A percentile compares a stretch with the other conserved stretches of the same genome.
phyloP scores from a whole-genome alignment of 2,329 filamentous ascomycete genomes.

The Daldinia sp. region DNA sequence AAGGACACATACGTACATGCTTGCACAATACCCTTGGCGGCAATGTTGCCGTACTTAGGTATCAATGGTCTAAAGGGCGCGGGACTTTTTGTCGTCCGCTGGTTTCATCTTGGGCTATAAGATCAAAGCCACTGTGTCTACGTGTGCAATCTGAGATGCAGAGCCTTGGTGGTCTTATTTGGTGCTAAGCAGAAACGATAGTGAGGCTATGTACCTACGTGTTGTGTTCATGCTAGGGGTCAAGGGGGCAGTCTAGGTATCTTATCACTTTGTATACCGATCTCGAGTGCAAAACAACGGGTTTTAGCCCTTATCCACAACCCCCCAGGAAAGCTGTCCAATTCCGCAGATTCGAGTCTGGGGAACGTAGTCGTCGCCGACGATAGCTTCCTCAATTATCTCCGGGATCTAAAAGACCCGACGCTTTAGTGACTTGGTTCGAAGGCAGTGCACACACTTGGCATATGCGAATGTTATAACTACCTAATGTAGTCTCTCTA shows the following conservation, averaged over 20 bases:
- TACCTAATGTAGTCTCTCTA: neutral
- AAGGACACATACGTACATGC: constrained; percentile 7
- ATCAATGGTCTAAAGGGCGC: constrained; percentile 1
- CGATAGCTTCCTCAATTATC: constrained; percentile 7
- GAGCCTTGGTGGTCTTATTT: constrained; percentile 5
- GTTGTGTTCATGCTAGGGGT: constrained; percentile 8
- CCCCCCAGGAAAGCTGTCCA: neutral
- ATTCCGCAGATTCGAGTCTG: neutral
- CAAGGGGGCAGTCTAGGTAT: neutral
- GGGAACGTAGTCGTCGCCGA: constrained; percentile 1
- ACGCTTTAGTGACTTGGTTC: constrained; percentile 16
- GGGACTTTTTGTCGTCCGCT: neutral
- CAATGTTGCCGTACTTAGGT: constrained; percentile 11
- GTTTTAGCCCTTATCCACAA: neutral
- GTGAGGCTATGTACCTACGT: constrained; percentile 14
- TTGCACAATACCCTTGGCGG: constrained; percentile 11
- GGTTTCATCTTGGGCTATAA: neutral
- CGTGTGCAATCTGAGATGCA: constrained; percentile 10
- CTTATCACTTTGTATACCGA: constrained; percentile 11
- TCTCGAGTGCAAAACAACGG: neutral
- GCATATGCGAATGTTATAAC: constrained; percentile 4
- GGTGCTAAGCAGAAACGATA: constrained; percentile 3
- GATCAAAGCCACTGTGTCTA: constrained; percentile 25
- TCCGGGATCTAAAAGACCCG: neutral
- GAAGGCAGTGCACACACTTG: constrained; percentile 25